Conservation (phyloP, 164 flowering plant genomes). For the Umbellularia californica region DNA sequence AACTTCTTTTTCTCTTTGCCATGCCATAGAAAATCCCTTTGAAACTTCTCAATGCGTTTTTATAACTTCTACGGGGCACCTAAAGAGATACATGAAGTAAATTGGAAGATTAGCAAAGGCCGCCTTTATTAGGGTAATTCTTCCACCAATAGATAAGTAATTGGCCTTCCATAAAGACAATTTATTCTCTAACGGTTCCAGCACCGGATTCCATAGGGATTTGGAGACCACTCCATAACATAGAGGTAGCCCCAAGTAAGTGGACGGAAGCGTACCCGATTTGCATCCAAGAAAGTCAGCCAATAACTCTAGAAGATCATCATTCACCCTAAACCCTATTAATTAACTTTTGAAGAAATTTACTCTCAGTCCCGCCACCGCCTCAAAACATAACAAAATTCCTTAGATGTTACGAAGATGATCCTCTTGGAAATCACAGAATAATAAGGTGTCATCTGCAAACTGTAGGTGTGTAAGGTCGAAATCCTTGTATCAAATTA, state of each 20-base stretch:
- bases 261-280: not conserved
- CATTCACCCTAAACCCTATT: not conserved
- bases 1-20: not conserved
- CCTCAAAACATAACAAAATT: not conserved
- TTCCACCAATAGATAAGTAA: not conserved
- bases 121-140: not conserved
- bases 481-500: not conserved
- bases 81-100: not conserved
- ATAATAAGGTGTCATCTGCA: not conserved
- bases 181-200: not conserved
- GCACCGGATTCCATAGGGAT: not conserved
- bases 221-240: not conserved
- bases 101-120: not conserved
- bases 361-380: not conserved
- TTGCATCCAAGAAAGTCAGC: not conserved
- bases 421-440: not conserved
- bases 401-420: not conserved
- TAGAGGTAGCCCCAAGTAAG: not conserved
- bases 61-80: not conserved
- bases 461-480: not conserved
- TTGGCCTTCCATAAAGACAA: not conserved
- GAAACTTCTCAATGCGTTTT: not conserved
- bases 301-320: not conserved
- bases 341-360: not conserved
- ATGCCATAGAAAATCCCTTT: not conserved